Evolutionary conservation across 257 asterid species (phyloP).

Genomic region (Solanum chiquidenum): DNA sequence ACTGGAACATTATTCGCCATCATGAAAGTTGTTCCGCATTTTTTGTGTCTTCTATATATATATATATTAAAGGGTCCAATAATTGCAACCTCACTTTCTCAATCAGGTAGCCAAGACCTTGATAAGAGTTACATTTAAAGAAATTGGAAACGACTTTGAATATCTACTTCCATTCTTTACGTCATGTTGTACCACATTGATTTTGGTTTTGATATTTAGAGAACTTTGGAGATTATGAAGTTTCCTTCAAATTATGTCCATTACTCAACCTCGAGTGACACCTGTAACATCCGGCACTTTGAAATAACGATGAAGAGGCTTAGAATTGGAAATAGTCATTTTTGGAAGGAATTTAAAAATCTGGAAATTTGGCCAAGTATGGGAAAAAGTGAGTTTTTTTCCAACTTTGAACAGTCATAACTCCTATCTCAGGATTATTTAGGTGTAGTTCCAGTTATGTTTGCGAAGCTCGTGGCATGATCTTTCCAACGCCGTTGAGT

Average conservation of each 20-base stretch:
- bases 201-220: neutral
- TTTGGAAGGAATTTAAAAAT: too few relatives aligned
- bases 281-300: too few relatives aligned
- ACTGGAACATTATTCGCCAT: neutral
- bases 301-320: too few relatives aligned
- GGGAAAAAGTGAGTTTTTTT: too few relatives aligned
- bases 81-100: neutral
- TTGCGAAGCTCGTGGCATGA: too few relatives aligned
- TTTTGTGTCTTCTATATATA: neutral
- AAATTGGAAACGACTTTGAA: neutral
- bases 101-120: neutral
- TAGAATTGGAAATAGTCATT: too few relatives aligned
- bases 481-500: too few relatives aligned
- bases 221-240: neutral
- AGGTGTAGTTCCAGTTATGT: too few relatives aligned
- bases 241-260: neutral
- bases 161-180: neutral
- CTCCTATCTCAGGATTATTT: too few relatives aligned
- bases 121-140: neutral
- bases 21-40: neutral
- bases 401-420: too few relatives aligned
- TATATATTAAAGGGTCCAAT: neutral
- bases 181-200: neutral
- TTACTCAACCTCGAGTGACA: neutral
- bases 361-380: too few relatives aligned